A percentile compares a stretch with the other conserved stretches of the same genome.
phyloP scores from a whole-genome alignment of 2,329 filamentous ascomycete species.

The Sarocladium brachiariae region DNA sequence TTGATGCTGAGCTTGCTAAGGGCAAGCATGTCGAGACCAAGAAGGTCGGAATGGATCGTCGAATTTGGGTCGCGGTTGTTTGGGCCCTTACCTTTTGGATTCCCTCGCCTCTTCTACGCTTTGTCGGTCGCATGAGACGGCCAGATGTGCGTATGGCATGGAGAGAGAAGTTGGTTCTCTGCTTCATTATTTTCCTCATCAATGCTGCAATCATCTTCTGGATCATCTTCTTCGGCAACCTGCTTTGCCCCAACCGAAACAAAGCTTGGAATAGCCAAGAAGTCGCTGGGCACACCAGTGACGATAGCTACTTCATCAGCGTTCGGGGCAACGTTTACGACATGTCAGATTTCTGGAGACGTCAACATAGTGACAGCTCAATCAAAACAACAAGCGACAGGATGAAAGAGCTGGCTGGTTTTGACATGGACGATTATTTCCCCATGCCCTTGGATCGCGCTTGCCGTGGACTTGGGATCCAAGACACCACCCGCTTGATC shows the following conservation, averaged over 20 bases:
- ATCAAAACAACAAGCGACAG: slow-evolving; percentile 51
- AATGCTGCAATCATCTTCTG: slow-evolving; percentile 85
- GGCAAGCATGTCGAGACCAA: slow-evolving; percentile 70
- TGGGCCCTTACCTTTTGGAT: slow-evolving; percentile 94
- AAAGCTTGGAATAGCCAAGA: slow-evolving; percentile 77
- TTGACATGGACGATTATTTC: slow-evolving; percentile 81
- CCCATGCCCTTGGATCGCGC: slow-evolving; percentile 66
- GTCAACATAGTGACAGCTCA: slow-evolving; percentile 70
- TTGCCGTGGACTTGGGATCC: slow-evolving; percentile 66
- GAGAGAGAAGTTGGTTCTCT: slow-evolving; percentile 87
- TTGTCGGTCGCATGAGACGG: slow-evolving; percentile 88
- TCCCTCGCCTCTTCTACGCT: slow-evolving; percentile 75
- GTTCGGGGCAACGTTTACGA: slow-evolving; percentile 89
- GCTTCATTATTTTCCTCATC: slow-evolving; percentile 71
- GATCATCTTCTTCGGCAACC: slow-evolving; percentile 76
- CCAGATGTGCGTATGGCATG: slow-evolving; percentile 96
- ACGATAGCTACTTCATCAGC: slow-evolving; percentile 77
- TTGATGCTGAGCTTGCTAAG: slow-evolving; percentile 73
- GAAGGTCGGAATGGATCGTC: slow-evolving; percentile 55
- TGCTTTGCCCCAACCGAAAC: slow-evolving; percentile 86
- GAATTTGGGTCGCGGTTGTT: slow-evolving; percentile 72
- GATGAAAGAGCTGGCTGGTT: slow-evolving; percentile 75
- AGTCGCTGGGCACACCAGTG: slow-evolving; percentile 62
- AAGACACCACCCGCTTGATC: slow-evolving; percentile 47
- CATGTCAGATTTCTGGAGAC: slow-evolving; percentile 78